Conservation (phyloP, 192 early-diverging fungal species). For the Coemansia sp. region DNA sequence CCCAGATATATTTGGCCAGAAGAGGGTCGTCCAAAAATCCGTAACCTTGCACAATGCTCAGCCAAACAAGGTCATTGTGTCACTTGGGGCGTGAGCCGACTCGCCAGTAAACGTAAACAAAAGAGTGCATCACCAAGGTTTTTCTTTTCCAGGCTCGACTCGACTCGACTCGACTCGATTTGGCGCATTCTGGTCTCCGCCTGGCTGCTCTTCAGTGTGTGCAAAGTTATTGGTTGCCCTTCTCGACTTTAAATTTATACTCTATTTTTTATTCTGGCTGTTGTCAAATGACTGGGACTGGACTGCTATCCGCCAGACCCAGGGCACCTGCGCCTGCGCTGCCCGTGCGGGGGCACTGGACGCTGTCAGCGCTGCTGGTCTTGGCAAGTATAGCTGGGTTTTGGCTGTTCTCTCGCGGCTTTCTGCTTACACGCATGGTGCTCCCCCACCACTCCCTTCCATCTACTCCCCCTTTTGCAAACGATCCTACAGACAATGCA, state of each 20-base stretch:
- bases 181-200: too few species aligned
- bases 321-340: not conserved
- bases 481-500: not conserved
- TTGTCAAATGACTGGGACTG: not conserved
- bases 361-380: constrained; percentile 14
- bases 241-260: not conserved
- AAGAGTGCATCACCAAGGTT: too few species aligned
- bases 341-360: constrained; percentile 29
- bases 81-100: not conserved
- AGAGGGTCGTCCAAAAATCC: not conserved
- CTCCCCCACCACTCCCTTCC: constrained; percentile 55
- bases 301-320: too few species aligned
- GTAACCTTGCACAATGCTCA: not conserved
- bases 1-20: not conserved
- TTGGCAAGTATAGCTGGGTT: constrained; percentile 40
- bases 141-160: too few species aligned
- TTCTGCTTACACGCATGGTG: constrained; percentile 66
- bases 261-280: not conserved
- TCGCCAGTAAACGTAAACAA: too few species aligned
- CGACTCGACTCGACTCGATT: too few species aligned
- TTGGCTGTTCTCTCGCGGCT: constrained; percentile 69
- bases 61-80: not conserved
- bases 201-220: too few species aligned
- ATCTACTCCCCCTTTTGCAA: constrained; percentile 8
- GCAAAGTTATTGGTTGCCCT: not conserved